Percentiles rank a stretch among this genome's conserved stretches.
These are phyloP conservation scores for Alternaria sp. DNA, from an alignment of 2,329 filamentous ascomycete species.

Conservation along the genomic window DNA sequence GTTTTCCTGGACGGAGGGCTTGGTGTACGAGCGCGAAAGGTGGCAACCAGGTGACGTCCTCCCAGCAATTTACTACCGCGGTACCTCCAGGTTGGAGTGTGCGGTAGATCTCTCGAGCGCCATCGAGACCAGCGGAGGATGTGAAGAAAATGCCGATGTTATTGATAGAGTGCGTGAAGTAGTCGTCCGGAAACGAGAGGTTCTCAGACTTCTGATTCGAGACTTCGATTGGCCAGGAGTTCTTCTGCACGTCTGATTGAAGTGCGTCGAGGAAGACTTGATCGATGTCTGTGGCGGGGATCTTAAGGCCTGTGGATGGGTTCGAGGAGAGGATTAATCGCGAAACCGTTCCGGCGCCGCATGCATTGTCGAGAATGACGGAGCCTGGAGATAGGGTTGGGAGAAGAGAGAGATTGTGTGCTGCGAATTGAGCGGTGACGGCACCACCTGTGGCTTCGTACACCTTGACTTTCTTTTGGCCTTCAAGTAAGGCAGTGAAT, in stretches of 20 bases:
- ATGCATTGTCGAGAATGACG: constrained; percentile 49
- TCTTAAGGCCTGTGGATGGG: constrained; percentile 22
- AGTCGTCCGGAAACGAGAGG: constrained; percentile 36
- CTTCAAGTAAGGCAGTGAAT: constrained; percentile 34
- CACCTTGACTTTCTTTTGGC: constrained; percentile 34
- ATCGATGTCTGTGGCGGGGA: constrained; percentile 46
- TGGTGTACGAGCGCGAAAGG: constrained; percentile 35
- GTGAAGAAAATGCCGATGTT: constrained; percentile 55
- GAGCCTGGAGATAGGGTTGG: constrained; percentile 35
- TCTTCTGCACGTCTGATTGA: constrained; percentile 14
- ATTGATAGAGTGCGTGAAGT: constrained; percentile 53
- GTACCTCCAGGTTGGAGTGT: constrained; percentile 51
- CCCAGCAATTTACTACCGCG: constrained; percentile 53
- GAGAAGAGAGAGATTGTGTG: constrained; percentile 40
- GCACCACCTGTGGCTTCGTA: constrained; percentile 44
- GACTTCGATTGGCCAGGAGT: constrained; percentile 38
- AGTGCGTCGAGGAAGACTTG: constrained; percentile 38
- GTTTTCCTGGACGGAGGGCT: constrained; percentile 27
- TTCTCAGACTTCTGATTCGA: constrained; percentile 31
- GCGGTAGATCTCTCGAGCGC: constrained; percentile 51
- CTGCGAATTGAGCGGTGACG: constrained; percentile 39
- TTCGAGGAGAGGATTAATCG: constrained; percentile 30
- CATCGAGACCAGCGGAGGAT: constrained; percentile 37
- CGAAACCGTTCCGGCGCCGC: constrained; percentile 44
- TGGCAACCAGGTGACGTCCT: constrained; percentile 36